Conservation (phyloP, 2,329 filamentous ascomycete species). For the Helminthosporium solani region DNA sequence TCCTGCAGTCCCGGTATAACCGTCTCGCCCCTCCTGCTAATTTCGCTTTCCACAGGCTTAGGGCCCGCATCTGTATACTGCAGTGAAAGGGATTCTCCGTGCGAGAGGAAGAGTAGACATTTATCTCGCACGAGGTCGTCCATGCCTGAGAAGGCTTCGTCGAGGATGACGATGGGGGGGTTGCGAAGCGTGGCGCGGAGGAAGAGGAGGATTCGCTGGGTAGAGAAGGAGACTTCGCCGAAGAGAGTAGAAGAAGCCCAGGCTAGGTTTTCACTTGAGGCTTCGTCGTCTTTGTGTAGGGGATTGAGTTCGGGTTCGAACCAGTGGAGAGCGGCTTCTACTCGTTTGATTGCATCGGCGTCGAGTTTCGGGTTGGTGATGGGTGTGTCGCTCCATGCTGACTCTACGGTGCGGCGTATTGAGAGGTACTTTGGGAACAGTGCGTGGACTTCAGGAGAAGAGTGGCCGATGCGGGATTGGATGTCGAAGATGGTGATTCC, state of each 20-base stretch:
- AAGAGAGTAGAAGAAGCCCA: conserved; percentile 73
- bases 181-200: conserved; percentile 54
- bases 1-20: conserved; percentile 63
- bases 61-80: conserved; percentile 35
- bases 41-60: conserved; percentile 47
- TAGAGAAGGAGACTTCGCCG: conserved; percentile 73
- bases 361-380: conserved; percentile 67
- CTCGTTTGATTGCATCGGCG: conserved; percentile 55
- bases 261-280: conserved; percentile 28
- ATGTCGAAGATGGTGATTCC: conserved; percentile 92
- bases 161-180: conserved; percentile 52
- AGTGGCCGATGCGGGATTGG: conserved; percentile 85
- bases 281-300: conserved; percentile 8
- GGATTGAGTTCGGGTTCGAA: conserved; percentile 79
- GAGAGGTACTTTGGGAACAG: conserved; percentile 82
- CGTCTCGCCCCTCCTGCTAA: conserved; percentile 43
- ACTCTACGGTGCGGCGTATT: conserved; percentile 74
- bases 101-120: conserved; percentile 74
- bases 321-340: conserved; percentile 71
- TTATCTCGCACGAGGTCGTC: conserved; percentile 70
- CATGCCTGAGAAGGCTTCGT: conserved; percentile 55
- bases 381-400: conserved; percentile 89
- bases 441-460: conserved; percentile 88
- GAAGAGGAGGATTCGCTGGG: conserved; percentile 83
- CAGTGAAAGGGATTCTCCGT: conserved; percentile 44